Conservation (phyloP, 2,329 filamentous ascomycete genomes). For the Colletotrichum echinochloae region DNA sequence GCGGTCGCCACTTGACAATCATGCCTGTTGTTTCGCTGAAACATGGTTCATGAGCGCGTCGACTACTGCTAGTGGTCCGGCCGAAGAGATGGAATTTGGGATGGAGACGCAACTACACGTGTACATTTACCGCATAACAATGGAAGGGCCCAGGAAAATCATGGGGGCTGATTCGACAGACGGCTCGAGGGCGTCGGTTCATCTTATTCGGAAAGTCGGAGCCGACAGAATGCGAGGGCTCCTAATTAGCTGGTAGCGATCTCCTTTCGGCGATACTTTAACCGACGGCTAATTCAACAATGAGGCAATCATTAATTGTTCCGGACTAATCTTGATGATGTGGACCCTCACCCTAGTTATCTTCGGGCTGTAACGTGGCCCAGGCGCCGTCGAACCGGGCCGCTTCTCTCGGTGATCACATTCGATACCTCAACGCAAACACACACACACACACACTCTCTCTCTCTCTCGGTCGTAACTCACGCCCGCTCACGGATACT, state of each 20-base stretch:
- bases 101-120: not conserved
- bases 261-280: not conserved
- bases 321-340: not conserved
- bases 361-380: not conserved
- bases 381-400: not conserved
- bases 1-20: not conserved
- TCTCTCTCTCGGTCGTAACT: not conserved
- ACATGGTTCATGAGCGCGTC: not conserved
- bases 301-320: not conserved
- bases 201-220: not conserved
- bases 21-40: not conserved
- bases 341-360: not conserved
- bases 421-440: not conserved
- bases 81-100: too few relatives aligned
- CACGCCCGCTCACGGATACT: not conserved
- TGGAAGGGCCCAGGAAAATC: fast-evolving
- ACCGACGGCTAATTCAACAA: conserved; percentile 9
- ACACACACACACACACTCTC: not conserved
- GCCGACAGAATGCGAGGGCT: not conserved
- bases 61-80: too few relatives aligned
- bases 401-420: conserved; percentile 8
- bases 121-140: too few relatives aligned
- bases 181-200: not conserved
- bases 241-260: not conserved
- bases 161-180: not conserved